Conservation (phyloP, 2,329 filamentous ascomycete genomes). For the Chrysoporthe cubensis region DNA sequence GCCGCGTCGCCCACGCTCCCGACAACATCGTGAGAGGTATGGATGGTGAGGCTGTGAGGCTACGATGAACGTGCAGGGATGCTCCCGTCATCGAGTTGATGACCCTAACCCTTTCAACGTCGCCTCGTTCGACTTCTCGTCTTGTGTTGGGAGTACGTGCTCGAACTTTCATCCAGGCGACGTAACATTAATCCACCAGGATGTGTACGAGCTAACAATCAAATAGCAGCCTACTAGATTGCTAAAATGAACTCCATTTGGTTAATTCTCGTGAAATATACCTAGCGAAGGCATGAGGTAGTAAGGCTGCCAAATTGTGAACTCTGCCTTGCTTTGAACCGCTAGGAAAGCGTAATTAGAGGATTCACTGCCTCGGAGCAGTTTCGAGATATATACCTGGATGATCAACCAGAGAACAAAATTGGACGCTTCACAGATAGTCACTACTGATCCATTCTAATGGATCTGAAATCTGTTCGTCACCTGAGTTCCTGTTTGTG, state of each 20-base stretch:
- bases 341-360: background rate
- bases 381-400: background rate
- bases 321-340: background rate
- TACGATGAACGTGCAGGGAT: background rate
- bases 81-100: no score
- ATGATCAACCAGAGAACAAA: background rate
- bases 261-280: background rate
- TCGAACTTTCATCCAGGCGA: background rate
- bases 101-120: conserved; percentile 12
- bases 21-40: background rate
- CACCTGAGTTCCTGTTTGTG: no score
- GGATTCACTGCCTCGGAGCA: background rate
- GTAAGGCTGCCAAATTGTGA: background rate
- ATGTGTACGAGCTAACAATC: background rate
- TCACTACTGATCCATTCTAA: no score
- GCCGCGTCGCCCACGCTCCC: no score
- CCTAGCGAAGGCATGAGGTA: background rate
- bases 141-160: background rate
- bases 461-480: no score
- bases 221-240: background rate
- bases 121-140: background rate
- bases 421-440: no score
- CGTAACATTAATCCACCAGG: background rate
- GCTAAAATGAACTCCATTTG: background rate
- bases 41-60: background rate